Evolutionary conservation across 2,329 filamentous ascomycete species (phyloP).

Genomic region (Hypomyces perniciosus): DNA sequence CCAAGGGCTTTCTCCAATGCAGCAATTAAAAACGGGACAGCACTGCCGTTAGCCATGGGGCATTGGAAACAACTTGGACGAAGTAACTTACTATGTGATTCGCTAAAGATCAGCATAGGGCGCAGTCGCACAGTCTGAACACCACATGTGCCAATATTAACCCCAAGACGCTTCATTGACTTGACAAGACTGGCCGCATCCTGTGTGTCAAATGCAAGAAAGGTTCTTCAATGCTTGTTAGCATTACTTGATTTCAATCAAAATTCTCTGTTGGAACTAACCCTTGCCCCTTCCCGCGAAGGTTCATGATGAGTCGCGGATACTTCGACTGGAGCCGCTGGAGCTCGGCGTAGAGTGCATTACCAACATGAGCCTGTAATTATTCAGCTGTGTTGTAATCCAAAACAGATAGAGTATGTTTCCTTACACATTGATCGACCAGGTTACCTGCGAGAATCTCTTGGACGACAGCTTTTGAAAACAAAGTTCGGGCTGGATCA

Average conservation of each 20-base stretch:
- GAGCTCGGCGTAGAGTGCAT: slow-evolving; percentile 61
- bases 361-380: slow-evolving; percentile 50
- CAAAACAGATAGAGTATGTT: neutral
- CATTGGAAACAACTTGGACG: too few species aligned
- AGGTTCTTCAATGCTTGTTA: slow-evolving; percentile 42
- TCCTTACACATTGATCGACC: slow-evolving; percentile 50
- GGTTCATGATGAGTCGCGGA: slow-evolving; percentile 64
- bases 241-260: neutral
- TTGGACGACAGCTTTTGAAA: slow-evolving; percentile 71
- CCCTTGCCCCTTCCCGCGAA: slow-evolving; percentile 69
- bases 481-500: slow-evolving; percentile 68
- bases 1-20: too few species aligned
- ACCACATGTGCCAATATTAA: slow-evolving; percentile 76
- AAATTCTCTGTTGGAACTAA: slow-evolving; percentile 10
- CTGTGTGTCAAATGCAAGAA: slow-evolving; percentile 73
- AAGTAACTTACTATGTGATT: slow-evolving; percentile 47
- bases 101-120: slow-evolving; percentile 78
- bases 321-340: slow-evolving; percentile 57
- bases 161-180: slow-evolving; percentile 63
- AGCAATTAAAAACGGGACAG: too few species aligned
- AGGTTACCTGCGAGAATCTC: slow-evolving; percentile 66
- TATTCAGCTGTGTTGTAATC: neutral
- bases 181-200: slow-evolving; percentile 62
- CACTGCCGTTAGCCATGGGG: too few species aligned
- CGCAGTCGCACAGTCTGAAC: slow-evolving; percentile 63